phyloP scores from a whole-genome alignment of 257 asterid genomes.

The Nicotiana knightiana region DNA sequence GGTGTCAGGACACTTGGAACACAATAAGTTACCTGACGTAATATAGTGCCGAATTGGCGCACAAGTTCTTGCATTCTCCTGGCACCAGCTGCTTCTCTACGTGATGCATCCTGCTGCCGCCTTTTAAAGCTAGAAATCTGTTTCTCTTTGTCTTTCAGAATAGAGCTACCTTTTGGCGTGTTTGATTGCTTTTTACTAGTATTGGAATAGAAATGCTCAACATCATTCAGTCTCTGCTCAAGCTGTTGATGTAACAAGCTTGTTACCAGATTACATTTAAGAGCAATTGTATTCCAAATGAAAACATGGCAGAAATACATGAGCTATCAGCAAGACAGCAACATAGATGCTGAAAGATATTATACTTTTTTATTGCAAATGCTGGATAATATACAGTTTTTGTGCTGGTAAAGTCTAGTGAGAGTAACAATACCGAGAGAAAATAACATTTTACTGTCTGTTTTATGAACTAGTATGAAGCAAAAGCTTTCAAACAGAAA shows the following conservation, averaged over 20 bases:
- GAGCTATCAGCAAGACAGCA: neutral
- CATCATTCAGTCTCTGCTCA: conserved; percentile 56
- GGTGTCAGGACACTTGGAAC: neutral
- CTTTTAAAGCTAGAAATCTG: conserved; percentile 36
- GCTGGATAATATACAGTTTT: neutral
- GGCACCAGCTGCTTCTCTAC: conserved; percentile 64
- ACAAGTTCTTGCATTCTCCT: conserved; percentile 86
- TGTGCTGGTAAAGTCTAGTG: neutral
- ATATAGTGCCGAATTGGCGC: conserved; percentile 57
- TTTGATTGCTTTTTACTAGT: conserved; percentile 39
- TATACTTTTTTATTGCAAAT: neutral
- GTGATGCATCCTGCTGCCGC: conserved; percentile 67
- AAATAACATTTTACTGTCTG: neutral
- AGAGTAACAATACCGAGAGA: neutral
- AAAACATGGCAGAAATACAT: neutral
- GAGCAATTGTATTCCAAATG: neutral
- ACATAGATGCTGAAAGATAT: neutral
- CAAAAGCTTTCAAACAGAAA: neutral
- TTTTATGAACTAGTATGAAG: neutral
- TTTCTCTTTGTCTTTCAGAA: conserved; percentile 57
- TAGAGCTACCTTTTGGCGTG: conserved; percentile 42
- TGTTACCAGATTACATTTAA: neutral
- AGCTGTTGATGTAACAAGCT: conserved; percentile 38
- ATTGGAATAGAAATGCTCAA: conserved; percentile 68
- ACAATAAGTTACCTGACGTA: conserved; percentile 42